These are phyloP conservation scores for Hanseniaspora gamundiae DNA, from an alignment of 1,139 yeast species.

Conservation along the genomic window DNA sequence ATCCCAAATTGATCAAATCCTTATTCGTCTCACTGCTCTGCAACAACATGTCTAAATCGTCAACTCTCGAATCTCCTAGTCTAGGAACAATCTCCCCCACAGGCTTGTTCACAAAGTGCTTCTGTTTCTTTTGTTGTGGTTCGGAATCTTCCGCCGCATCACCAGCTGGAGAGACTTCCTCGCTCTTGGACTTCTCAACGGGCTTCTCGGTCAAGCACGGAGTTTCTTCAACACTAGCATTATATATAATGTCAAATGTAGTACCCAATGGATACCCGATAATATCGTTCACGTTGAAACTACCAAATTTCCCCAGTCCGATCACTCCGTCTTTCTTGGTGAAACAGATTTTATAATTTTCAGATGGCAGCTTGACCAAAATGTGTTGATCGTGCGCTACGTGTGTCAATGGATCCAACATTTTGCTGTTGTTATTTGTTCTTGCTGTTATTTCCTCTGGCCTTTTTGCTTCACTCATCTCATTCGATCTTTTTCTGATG, in stretches of 20 bases:
- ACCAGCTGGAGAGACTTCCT: no score
- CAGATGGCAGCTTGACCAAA: conserved; percentile 68
- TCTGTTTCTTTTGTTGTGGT: conserved; percentile 13
- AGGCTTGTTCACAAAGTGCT: conserved; percentile 13
- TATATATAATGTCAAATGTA: conserved; percentile 70
- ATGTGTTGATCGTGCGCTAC: conserved; percentile 32
- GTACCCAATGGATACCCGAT: conserved; percentile 80
- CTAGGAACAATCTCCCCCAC: conserved; percentile 16
- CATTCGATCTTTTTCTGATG: no score
- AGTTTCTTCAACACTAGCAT: conserved; percentile 13
- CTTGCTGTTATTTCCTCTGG: conserved; percentile 23
- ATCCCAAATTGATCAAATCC: conserved; percentile 60
- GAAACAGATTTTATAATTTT: conserved; percentile 58
- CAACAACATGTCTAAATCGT: conserved; percentile 16
- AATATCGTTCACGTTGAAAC: conserved; percentile 61
- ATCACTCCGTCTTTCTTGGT: conserved; percentile 47
- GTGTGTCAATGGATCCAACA: conserved; percentile 25
- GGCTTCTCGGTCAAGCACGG: no score
- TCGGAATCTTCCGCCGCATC: conserved; percentile 22
- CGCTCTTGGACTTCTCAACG: no score
- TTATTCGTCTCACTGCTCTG: conserved; percentile 51
- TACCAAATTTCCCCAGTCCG: conserved; percentile 83
- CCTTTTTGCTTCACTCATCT: no score
- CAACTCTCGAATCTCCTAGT: conserved; percentile 1
- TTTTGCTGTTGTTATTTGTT: no score